These are phyloP conservation scores for Globisporangium carolinianum DNA, from an alignment of 352 stramenopile genomes.

Conservation along the genomic window DNA sequence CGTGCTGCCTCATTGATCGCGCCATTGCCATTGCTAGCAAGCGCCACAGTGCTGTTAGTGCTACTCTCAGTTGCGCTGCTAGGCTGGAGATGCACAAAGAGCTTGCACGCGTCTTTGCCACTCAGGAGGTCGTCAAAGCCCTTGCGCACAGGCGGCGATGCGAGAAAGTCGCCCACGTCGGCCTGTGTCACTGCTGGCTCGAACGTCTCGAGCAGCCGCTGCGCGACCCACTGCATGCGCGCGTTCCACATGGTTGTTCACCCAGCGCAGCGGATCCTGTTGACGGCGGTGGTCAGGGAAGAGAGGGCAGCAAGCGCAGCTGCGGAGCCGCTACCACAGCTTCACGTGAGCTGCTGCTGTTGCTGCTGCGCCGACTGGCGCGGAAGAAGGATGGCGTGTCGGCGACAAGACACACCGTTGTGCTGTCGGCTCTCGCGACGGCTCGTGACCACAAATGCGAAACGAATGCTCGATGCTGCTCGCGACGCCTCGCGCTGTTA, in stretches of 20 bases:
- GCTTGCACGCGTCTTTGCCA: constrained; percentile 61
- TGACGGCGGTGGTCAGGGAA: not conserved
- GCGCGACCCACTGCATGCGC: constrained; percentile 78
- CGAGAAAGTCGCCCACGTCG: constrained; percentile 67
- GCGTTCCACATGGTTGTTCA: constrained; percentile 47
- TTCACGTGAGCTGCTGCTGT: no score
- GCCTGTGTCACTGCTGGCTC: constrained; percentile 44
- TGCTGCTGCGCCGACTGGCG: no score
- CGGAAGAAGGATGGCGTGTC: no score
- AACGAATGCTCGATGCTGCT: no score
- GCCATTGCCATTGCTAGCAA: constrained; percentile 1
- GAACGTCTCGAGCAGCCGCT: constrained; percentile 76
- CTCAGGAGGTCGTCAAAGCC: constrained; percentile 70
- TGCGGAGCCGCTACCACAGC: no score
- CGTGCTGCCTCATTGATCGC: constrained; percentile 1
- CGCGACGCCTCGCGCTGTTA: no score
- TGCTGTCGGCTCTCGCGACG: no score
- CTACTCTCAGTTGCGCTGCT: constrained; percentile 4
- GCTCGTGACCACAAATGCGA: no score
- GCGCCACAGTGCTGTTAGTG: constrained; percentile 2
- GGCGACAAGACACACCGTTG: no score
- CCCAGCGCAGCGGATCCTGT: no score
- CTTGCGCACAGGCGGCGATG: constrained; percentile 38
- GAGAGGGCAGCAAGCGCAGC: no score
- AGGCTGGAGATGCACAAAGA: constrained; percentile 72